Evolutionary conservation across 2,329 filamentous ascomycete species (phyloP).

Genomic region (Colletotrichum agaves): DNA sequence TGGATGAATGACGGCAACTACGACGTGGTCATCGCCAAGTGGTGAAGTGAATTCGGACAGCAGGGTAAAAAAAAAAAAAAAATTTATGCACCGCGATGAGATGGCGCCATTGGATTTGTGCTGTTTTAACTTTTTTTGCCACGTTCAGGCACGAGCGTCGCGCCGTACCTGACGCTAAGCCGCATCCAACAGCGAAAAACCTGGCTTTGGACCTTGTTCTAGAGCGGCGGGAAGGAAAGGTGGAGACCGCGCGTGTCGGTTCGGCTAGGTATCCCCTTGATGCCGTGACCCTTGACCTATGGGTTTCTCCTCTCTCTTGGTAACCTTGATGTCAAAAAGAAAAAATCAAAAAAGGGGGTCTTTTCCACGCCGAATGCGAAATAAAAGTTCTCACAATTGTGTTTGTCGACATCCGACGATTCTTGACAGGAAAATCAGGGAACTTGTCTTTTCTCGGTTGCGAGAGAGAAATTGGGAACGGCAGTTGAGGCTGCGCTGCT

Average conservation of each 20-base stretch:
- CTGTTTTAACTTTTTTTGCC: not conserved
- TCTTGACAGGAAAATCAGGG: not conserved
- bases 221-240: not conserved
- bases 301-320: no score
- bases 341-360: no score
- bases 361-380: no score
- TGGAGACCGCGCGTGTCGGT: conserved; percentile 4
- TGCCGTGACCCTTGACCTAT: not conserved
- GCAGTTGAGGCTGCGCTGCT: conserved; percentile 5
- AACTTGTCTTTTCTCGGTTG: not conserved
- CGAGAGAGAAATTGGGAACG: not conserved
- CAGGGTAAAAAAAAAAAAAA: not conserved
- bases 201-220: not conserved
- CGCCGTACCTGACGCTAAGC: conserved; percentile 26
- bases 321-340: no score
- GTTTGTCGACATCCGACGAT: conserved; percentile 7
- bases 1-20: no score
- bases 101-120: not conserved
- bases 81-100: not conserved
- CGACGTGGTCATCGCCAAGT: no score
- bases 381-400: no score
- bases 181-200: conserved; percentile 9
- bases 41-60: no score
- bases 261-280: not conserved
- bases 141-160: conserved; percentile 9